These are phyloP conservation scores for Meyerozyma elateridarum DNA, from an alignment of 1,139 yeast genomes.

Conservation along the genomic window DNA sequence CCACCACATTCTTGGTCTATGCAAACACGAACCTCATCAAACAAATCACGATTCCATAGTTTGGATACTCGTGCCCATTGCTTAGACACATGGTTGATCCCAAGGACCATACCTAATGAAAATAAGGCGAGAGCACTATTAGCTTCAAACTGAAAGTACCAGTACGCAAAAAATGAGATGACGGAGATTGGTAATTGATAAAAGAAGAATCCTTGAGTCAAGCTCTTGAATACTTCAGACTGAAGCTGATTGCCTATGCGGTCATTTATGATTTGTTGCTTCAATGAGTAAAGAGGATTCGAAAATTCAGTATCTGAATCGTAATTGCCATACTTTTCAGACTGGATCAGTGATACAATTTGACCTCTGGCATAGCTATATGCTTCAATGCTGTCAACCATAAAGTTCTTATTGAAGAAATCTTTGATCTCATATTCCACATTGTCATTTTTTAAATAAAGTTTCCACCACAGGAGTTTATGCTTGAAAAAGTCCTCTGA, in stretches of 20 bases:
- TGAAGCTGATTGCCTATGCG: conserved; percentile 32
- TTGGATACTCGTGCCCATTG: conserved; percentile 30
- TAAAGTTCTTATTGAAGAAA: conserved; percentile 30
- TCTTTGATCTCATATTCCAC: conserved; percentile 44
- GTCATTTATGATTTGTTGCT: conserved; percentile 24
- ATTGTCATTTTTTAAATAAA: conserved; percentile 41
- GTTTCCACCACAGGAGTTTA: conserved; percentile 40
- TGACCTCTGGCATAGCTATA: conserved; percentile 38
- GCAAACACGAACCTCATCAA: conserved; percentile 33
- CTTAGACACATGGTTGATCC: conserved; percentile 40
- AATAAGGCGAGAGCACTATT: conserved; percentile 34
- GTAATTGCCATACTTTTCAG: conserved; percentile 20
- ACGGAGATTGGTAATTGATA: conserved; percentile 39
- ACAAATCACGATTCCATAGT: conserved; percentile 27
- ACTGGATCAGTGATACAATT: conserved; percentile 26
- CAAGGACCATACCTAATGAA: conserved; percentile 39
- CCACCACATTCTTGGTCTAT: conserved; percentile 37
- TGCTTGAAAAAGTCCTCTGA: conserved; percentile 26
- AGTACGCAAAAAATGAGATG: conserved; percentile 28
- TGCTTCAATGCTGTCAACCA: conserved; percentile 37
- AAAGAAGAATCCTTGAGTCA: conserved; percentile 28
- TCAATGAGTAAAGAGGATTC: conserved; percentile 33
- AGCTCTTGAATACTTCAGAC: conserved; percentile 30
- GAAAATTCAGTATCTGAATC: conserved; percentile 6
- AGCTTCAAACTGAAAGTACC: conserved; percentile 30